phyloP scores from a whole-genome alignment of 371 early-diverging fungal species.

The Entomophthora muscae region DNA sequence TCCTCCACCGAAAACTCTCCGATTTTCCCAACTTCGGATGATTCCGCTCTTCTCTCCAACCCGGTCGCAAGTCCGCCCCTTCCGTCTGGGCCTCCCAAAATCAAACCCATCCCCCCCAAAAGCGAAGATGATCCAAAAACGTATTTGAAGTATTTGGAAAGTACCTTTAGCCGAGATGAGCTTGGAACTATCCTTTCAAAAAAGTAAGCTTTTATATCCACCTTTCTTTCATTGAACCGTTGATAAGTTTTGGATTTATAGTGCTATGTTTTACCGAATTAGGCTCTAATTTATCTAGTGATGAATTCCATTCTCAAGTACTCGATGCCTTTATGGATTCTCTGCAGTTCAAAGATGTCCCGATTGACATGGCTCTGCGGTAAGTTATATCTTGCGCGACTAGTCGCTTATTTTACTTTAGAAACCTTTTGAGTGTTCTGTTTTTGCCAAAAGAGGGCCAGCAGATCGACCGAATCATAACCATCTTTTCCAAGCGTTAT shows the following conservation, averaged over 20 bases:
- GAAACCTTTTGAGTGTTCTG: constrained; percentile 54
- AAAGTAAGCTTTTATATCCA: constrained; percentile 4
- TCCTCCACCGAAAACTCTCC: background rate
- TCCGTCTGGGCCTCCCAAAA: background rate
- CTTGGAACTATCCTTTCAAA: constrained; percentile 6
- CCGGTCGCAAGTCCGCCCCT: background rate
- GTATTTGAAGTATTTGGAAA: constrained; percentile 4
- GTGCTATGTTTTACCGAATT: too few relatives aligned
- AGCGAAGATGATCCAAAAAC: background rate
- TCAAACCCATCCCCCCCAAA: constrained; percentile 6
- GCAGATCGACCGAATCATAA: constrained; percentile 77
- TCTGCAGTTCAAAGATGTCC: constrained; percentile 45
- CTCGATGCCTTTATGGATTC: constrained; percentile 19
- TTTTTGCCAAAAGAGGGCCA: constrained; percentile 77
- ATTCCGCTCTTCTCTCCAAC: background rate
- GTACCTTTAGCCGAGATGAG: background rate
- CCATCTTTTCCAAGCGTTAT: constrained; percentile 63
- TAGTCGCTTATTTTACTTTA: too few relatives aligned
- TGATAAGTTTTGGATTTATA: too few relatives aligned
- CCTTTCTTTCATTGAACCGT: too few relatives aligned
- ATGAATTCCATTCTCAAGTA: constrained; percentile 6
- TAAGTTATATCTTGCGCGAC: too few relatives aligned
- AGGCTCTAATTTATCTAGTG: too few relatives aligned
- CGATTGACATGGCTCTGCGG: constrained; percentile 54
- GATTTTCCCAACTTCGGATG: background rate